phyloP scores from a whole-genome alignment of 345 rosid genomes.

The Eucalyptus guilfoylei region DNA sequence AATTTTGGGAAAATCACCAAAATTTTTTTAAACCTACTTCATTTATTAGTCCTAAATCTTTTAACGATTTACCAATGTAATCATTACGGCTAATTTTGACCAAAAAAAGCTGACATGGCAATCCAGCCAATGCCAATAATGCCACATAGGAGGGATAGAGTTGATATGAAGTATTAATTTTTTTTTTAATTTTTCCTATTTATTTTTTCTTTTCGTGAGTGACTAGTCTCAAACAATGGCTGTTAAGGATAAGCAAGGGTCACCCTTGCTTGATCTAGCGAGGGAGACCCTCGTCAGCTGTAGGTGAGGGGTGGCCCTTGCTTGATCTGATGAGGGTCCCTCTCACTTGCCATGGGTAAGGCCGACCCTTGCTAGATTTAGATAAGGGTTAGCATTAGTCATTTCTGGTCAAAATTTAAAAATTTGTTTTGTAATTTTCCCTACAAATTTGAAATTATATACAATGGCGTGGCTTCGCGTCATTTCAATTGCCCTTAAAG shows the following conservation, averaged over 20 bases:
- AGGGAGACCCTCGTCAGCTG: rapidly evolving
- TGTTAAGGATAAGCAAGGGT: neutral
- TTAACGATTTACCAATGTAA: neutral
- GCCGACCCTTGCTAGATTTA: rapidly evolving
- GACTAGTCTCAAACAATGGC: neutral
- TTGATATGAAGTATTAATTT: neutral
- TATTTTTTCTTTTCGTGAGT: neutral
- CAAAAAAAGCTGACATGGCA: rapidly evolving
- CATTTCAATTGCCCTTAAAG: neutral
- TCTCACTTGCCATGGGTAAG: neutral
- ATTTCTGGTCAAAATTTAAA: too few species aligned
- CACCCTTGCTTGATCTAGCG: neutral
- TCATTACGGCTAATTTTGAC: neutral
- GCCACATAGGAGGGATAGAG: rapidly evolving
- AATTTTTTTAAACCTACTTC: too few species aligned
- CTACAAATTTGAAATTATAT: neutral
- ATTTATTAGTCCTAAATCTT: neutral
- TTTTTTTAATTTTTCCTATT: too few species aligned
- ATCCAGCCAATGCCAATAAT: rapidly evolving
- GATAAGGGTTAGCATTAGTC: too few species aligned
- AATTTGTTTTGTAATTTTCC: too few species aligned
- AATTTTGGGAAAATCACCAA: neutral
- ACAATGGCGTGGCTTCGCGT: neutral
- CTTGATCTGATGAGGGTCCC: neutral
- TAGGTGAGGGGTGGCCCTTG: rapidly evolving